Conservation (phyloP, 2,329 filamentous ascomycete species). For the Elsinoe batatas region DNA sequence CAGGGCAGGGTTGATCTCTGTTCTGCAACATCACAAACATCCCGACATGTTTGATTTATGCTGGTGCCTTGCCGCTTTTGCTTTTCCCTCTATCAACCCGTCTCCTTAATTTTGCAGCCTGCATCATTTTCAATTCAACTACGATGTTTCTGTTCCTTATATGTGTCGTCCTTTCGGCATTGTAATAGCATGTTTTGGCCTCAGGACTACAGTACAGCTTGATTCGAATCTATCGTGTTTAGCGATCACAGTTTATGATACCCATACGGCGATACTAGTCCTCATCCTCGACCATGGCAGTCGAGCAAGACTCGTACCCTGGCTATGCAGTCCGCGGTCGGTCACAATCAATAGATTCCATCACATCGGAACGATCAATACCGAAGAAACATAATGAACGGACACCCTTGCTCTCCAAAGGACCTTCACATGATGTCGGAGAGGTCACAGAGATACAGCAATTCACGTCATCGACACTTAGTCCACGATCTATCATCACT, state of each 20-base stretch:
- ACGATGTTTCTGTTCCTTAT: not conserved
- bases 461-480: not conserved
- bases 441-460: not conserved
- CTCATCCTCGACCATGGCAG: conserved; percentile 3
- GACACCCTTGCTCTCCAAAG: not conserved
- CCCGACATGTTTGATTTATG: not conserved
- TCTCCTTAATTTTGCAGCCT: conserved; percentile 1
- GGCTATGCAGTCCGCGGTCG: not conserved
- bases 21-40: not conserved
- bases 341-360: not conserved
- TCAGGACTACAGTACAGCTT: not conserved
- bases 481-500: conserved; percentile 16
- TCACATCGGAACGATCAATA: not conserved
- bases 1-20: too few species aligned
- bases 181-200: not conserved
- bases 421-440: not conserved
- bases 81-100: not conserved
- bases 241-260: not conserved
- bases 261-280: not conserved
- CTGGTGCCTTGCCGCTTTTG: conserved; percentile 6
- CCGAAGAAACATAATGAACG: not conserved
- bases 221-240: not conserved
- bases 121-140: not conserved
- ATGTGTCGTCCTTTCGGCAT: not conserved
- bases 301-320: conserved; percentile 1